These are phyloP conservation scores for Penicillium italicum DNA, from an alignment of 2,329 filamentous ascomycete genomes.

Conservation along the genomic window DNA sequence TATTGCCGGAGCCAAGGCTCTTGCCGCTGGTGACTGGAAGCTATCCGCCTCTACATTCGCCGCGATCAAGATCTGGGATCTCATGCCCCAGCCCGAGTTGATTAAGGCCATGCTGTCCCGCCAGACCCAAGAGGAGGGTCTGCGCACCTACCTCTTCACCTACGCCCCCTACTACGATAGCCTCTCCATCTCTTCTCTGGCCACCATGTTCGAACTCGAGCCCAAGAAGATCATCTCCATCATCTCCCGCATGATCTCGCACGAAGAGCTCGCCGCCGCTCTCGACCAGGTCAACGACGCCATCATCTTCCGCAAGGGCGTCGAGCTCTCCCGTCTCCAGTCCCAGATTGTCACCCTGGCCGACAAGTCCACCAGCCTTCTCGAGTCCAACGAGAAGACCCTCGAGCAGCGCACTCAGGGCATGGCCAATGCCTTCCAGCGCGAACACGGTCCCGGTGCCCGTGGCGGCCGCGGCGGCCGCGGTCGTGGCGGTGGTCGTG, in stretches of 20 bases:
- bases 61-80: conserved; percentile 99
- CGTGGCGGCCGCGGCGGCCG: conserved; percentile 59
- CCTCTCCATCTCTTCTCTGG: conserved; percentile 77
- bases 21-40: conserved; percentile 98
- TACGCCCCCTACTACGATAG: conserved; percentile 99
- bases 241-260: conserved; percentile 98
- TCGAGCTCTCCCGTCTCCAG: conserved; percentile 93
- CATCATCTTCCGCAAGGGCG: conserved; percentile 98
- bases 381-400: conserved; percentile 96
- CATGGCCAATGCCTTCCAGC: conserved; percentile 90
- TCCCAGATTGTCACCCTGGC: conserved; percentile 89
- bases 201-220: conserved; percentile 94
- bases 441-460: conserved; percentile 75
- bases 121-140: conserved; percentile 97
- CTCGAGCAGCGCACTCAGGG: conserved; percentile 96
- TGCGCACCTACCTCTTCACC: conserved; percentile 97
- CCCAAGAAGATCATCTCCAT: conserved; percentile 86
- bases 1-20: conserved; percentile 96
- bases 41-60: conserved; percentile 90
- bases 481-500: conserved; percentile 37
- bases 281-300: conserved; percentile 96
- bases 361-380: conserved; percentile 93
- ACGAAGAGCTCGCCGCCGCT: conserved; percentile 93
- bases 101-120: conserved; percentile 97
- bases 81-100: conserved; percentile 86